Conservation (phyloP, 305 asterid species). For the Fraxinus latifolia region DNA sequence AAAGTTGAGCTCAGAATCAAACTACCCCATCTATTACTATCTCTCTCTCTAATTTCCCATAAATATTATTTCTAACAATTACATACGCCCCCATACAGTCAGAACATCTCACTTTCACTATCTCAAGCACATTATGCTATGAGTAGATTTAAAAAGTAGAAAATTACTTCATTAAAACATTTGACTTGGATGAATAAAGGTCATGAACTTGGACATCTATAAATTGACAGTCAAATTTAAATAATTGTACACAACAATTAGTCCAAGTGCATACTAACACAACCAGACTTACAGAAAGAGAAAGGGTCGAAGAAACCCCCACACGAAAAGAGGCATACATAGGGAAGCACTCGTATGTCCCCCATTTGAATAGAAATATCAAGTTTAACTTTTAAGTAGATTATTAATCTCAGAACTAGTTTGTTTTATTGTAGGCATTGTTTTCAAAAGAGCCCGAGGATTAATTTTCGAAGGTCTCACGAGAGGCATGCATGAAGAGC, state of each 20-base stretch:
- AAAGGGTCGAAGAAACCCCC: not conserved
- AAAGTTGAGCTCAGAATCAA: not conserved
- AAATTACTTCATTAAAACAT: not conserved
- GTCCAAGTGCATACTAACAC: not conserved
- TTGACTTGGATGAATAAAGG: not conserved
- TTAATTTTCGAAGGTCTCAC: not conserved
- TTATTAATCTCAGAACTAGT: not conserved
- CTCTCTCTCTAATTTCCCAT: not conserved
- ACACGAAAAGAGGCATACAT: not conserved
- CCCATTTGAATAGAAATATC: not conserved
- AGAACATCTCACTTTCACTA: not conserved
- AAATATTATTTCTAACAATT: not conserved
- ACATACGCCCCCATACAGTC: not conserved
- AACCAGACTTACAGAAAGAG: not conserved
- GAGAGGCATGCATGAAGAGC: not conserved
- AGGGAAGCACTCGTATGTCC: not conserved
- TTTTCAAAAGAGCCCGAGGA: not conserved
- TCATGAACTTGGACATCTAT: not conserved
- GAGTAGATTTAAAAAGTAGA: not conserved
- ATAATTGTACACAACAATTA: not conserved
- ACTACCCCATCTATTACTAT: not conserved
- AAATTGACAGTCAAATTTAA: not conserved
- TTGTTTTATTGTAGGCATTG: not conserved
- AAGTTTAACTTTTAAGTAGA: not conserved
- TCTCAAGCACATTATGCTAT: not conserved